Conservation (phyloP, 2,329 filamentous ascomycete species). For the Talaromyces sp. region DNA sequence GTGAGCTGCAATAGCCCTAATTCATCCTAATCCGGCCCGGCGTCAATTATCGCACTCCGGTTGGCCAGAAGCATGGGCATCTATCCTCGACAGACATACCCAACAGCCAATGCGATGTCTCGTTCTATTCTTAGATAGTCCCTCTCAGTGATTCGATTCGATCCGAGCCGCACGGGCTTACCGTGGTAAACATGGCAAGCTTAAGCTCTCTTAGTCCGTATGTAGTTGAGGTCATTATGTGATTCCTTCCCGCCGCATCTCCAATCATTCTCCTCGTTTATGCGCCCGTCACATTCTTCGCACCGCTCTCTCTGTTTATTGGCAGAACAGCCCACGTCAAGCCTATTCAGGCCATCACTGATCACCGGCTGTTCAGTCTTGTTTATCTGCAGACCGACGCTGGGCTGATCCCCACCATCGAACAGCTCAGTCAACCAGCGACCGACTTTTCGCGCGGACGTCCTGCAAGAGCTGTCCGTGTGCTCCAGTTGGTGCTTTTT, state of each 20-base stretch:
- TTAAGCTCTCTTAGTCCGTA: not conserved
- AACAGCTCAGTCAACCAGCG: slow-evolving; percentile 14
- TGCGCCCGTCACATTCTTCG: slow-evolving; percentile 12
- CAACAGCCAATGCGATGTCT: not conserved
- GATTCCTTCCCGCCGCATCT: not conserved
- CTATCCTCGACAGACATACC: not conserved
- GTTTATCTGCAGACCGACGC: slow-evolving; percentile 13
- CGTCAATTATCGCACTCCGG: slow-evolving; percentile 6
- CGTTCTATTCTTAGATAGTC: slow-evolving; percentile 14
- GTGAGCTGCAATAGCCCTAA: not conserved
- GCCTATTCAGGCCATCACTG: not conserved
- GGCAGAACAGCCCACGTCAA: not conserved
- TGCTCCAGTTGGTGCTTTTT: slow-evolving; percentile 2
- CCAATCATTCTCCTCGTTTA: slow-evolving; percentile 12
- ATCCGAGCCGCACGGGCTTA: slow-evolving; percentile 9
- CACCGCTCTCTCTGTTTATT: not conserved
- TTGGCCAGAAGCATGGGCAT: slow-evolving; percentile 8
- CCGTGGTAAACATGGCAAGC: not conserved
- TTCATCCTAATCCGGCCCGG: slow-evolving; percentile 1
- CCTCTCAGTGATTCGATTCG: not conserved
- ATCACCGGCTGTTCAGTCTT: slow-evolving; percentile 2
- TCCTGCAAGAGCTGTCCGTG: slow-evolving; percentile 7
- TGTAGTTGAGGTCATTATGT: slow-evolving; percentile 1
- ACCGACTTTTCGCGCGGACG: slow-evolving; percentile 13
- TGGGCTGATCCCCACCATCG: not conserved